Base-by-base conservation (phyloP, 768 basidiomycete species). In the Neoboletus brunneissimus region DNA sequence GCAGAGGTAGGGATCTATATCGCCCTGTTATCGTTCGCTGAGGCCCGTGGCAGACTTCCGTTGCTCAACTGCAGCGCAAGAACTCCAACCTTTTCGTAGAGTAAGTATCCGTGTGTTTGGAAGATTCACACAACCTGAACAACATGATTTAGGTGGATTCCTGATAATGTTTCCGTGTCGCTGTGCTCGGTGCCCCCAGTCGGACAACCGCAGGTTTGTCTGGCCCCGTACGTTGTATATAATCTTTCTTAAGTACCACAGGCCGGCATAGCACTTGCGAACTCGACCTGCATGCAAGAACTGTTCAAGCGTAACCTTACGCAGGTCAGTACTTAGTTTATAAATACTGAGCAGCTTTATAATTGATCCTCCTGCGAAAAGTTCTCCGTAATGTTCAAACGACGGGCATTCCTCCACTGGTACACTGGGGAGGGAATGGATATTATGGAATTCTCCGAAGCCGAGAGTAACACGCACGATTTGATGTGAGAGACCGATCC, bases 351-450 rank as follows among this genome's bases (percentile, higher is more conserved):
- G n/a, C 32, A 20, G n/a, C n/a, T 40, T 5, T 1, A 15, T 48
- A 18, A 59, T 44, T 63, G 11, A 62, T 27, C 38, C 54, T 6
- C 37, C 20, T 13, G 45, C 44, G 10, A 27, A 40, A 65, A 92
- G 88, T 94, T 92, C 72, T 59, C 81, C 0, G 73, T 79, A 5
- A 94, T 95, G 90, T 94, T 82, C 74, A 90, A 88, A 68, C 82
- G 92, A 31, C 78, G 80, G 44, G 94, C 94, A 6, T 96, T 91
- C 79, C 72, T 95, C 55, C 91, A 94, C 69, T 94, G 91, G 90
- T 94, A 93, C 69, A 89, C 85, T 10, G 88, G 84, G 13, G 93
- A 95, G 70, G 93, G 93, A 42, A 94, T 95, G 94, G 94, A 94
- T 67, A 68, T 81, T 18, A 74, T 79, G 81, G 83, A 94, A 72